Conservation (phyloP, 495 filamentous ascomycete genomes). For the Neurospora discreta region DNA sequence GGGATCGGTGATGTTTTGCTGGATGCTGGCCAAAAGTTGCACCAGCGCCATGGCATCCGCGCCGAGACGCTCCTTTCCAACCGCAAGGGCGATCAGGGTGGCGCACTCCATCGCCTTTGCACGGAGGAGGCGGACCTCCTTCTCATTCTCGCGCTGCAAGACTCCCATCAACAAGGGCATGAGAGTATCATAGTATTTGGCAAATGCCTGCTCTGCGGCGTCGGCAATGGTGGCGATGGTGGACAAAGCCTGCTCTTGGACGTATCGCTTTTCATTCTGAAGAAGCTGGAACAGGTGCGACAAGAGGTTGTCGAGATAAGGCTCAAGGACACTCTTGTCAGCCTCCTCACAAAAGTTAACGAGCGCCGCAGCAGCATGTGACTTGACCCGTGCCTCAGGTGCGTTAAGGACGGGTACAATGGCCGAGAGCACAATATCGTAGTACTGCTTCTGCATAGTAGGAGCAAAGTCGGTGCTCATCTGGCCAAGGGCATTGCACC, state of each 20-base stretch:
- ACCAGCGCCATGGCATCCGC: slow-evolving; percentile 77
- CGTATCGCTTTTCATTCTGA: slow-evolving; percentile 82
- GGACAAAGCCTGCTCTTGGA: slow-evolving; percentile 95
- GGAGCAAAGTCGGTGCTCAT: slow-evolving; percentile 99
- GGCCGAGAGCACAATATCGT: slow-evolving; percentile 68
- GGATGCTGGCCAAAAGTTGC: slow-evolving; percentile 74
- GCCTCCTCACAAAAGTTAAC: slow-evolving; percentile 99
- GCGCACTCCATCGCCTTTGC: slow-evolving; percentile 99
- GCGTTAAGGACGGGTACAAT: slow-evolving; percentile 90
- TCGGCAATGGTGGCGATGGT: slow-evolving; percentile 99
- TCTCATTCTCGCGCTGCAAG: slow-evolving; percentile 75
- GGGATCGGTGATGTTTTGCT: slow-evolving; percentile 74
- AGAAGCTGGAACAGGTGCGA: slow-evolving; percentile 72
- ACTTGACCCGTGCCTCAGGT: slow-evolving; percentile 85
- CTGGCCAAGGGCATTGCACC: slow-evolving; percentile 97
- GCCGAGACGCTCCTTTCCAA: slow-evolving; percentile 86
- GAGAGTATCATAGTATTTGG: slow-evolving; percentile 87
- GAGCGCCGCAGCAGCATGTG: slow-evolving; percentile 90
- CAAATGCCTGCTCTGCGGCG: slow-evolving; percentile 89
- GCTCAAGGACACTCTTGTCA: slow-evolving; percentile 82
- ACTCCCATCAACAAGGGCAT: slow-evolving; percentile 94
- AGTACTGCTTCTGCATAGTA: slow-evolving; percentile 96
- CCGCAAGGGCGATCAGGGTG: slow-evolving; percentile 89
- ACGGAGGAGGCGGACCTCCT: slow-evolving; percentile 80
- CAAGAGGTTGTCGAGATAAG: slow-evolving; percentile 83